These are phyloP conservation scores for Danielozyma ontarioensis DNA, from an alignment of 805 yeast species.

Conservation along the genomic window DNA sequence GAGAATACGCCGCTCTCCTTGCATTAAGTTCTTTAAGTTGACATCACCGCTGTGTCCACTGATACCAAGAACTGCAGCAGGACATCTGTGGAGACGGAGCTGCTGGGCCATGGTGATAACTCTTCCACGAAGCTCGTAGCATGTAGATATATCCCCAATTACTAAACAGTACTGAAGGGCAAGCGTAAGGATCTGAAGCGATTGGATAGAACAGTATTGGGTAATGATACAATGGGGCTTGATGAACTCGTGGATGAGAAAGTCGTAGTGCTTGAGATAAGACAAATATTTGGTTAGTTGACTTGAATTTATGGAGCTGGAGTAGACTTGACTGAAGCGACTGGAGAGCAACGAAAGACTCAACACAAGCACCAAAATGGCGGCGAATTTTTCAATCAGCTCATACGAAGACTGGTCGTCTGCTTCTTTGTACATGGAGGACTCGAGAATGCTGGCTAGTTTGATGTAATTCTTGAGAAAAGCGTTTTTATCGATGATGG, in stretches of 20 bases:
- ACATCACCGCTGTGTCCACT: constrained; percentile 25
- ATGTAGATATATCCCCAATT: constrained; percentile 66
- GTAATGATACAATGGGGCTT: constrained; percentile 54
- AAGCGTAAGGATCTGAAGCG: constrained; percentile 64
- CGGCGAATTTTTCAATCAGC: constrained; percentile 52
- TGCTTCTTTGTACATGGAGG: too few species aligned
- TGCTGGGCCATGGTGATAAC: constrained; percentile 83
- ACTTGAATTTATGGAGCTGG: neutral
- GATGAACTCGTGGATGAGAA: constrained; percentile 56
- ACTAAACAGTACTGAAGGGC: constrained; percentile 68
- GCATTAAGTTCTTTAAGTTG: constrained; percentile 58
- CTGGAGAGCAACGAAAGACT: constrained; percentile 45
- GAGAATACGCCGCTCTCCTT: constrained; percentile 73
- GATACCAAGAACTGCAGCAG: constrained; percentile 75
- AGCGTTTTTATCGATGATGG: constrained; percentile 64
- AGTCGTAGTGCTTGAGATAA: constrained; percentile 48
- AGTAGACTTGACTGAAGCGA: constrained; percentile 22
- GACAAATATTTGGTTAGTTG: constrained; percentile 9
- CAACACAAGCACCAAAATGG: constrained; percentile 42
- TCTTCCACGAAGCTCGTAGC: constrained; percentile 72
- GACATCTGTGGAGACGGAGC: constrained; percentile 78
- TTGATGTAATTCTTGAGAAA: constrained; percentile 57
- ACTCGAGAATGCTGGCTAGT: constrained; percentile 43
- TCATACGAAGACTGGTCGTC: constrained; percentile 15
- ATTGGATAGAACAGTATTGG: constrained; percentile 56